Base-by-base conservation (phyloP, 108 stramenopile species). In the Cyclotella kingstonii region DNA sequence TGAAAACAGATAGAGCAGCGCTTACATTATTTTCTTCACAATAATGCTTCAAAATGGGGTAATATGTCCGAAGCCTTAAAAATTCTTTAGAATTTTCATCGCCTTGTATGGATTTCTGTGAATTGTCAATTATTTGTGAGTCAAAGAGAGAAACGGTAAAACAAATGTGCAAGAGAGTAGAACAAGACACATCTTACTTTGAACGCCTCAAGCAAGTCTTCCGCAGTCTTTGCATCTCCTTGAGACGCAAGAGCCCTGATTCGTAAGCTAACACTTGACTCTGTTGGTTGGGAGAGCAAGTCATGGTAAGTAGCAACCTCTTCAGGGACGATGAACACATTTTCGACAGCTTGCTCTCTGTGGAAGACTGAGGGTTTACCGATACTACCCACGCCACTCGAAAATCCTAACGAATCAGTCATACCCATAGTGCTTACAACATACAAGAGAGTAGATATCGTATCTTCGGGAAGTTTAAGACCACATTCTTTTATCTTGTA, bases 21-120 rank as follows among this genome's bases (percentile, higher is more conserved):
- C 72, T 38, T 5, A 83, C 27, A 43, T 90, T 81, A 3, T 77
- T 71, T 45, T 66, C 36, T 27, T 93, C 77, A 21, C 84, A 66
- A 60, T 90, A 88, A 14, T 48, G 39, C 52, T 73, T 70, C 57
- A 87, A 75, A 14, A 90, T 68, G 12, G 91, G 91, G 14, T 83
- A 54, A 68, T 85, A 93, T n/a, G 86, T 85, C 42, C 91, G 84
- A 11, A 88, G 67, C 26, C 84, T 60, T 33, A 85, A 53, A 8
- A 70, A 60, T 34, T 75, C 81, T 7, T 73, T 67, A 17, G 75
- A 51, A 44, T 70, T 28, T 14, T 2, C 54, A 18, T 73, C 64
- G 21, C 30, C 55, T 29, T 54, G 60, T n/a, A 73, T 63, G 3
- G 58, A 60, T 46, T 44, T 46, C 44, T 57, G 47, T 38, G 17